phyloP scores from a whole-genome alignment of 495 filamentous ascomycete genomes.

The Staphylotrichum longicolle region DNA sequence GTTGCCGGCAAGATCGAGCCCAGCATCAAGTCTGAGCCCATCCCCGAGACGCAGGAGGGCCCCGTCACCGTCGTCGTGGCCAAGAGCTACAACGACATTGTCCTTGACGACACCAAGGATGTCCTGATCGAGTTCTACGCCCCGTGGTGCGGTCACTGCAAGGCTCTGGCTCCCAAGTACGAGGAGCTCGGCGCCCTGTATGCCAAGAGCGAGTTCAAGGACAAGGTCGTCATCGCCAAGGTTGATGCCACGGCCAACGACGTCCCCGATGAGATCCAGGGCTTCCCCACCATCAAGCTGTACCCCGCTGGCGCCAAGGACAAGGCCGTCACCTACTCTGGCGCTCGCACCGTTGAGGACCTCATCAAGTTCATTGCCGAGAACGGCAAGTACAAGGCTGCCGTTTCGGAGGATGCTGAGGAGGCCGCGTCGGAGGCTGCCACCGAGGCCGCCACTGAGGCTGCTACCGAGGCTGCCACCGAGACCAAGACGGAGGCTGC shows the following conservation, averaged over 20 bases:
- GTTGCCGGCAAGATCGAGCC: constrained; percentile 84
- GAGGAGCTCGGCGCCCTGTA: constrained; percentile 86
- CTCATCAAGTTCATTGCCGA: constrained; percentile 91
- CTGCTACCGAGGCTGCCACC: constrained; percentile 36
- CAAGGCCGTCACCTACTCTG: constrained; percentile 79
- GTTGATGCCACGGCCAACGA: constrained; percentile 97
- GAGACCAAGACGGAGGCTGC: constrained; percentile 31
- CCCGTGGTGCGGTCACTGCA: constrained; percentile 99
- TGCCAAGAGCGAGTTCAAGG: constrained; percentile 64
- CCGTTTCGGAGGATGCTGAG: constrained; percentile 53
- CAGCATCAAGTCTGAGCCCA: constrained; percentile 96
- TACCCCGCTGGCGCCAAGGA: constrained; percentile 89
- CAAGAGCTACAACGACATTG: constrained; percentile 88
- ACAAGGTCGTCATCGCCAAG: constrained; percentile 93
- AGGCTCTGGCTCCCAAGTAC: constrained; percentile 86
- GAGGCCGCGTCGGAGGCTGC: constrained; percentile 51
- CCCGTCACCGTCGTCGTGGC: constrained; percentile 87
- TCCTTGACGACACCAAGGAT: constrained; percentile 93
- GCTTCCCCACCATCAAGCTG: constrained; percentile 99
- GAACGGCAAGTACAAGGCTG: constrained; percentile 83
- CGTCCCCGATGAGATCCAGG: constrained; percentile 92
- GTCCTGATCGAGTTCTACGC: constrained; percentile 98
- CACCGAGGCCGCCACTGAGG: constrained; percentile 34
- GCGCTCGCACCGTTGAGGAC: constrained; percentile 88
- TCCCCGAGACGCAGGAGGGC: constrained; percentile 93